These are phyloP conservation scores for Peronospora belbahrii DNA, from an alignment of 352 stramenopile species.

Conservation along the genomic window DNA sequence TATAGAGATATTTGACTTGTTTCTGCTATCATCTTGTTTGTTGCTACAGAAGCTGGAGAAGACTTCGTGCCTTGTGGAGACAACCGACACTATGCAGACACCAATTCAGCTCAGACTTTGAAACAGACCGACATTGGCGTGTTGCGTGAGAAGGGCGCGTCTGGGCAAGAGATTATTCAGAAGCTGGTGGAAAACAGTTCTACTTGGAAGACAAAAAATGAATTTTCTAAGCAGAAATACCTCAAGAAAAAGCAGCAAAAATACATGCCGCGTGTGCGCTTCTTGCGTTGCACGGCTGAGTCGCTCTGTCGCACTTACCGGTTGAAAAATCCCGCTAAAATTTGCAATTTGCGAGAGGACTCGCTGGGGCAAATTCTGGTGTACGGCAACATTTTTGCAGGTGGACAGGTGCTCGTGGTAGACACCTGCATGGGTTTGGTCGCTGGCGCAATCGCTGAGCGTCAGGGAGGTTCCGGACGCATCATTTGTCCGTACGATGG, in stretches of 20 bases:
- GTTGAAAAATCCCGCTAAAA: slow-evolving; percentile 85
- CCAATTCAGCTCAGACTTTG: slow-evolving; percentile 80
- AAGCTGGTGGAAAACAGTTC: slow-evolving; percentile 92
- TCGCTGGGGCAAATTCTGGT: slow-evolving; percentile 90
- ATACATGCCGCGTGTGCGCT: slow-evolving; percentile 83
- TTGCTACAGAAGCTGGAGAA: slow-evolving; percentile 59
- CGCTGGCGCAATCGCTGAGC: slow-evolving; percentile 83
- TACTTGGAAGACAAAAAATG: slow-evolving; percentile 92
- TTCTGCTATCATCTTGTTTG: background rate
- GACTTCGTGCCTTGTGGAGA: slow-evolving; percentile 65
- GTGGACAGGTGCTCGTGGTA: slow-evolving; percentile 85
- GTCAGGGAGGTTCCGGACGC: slow-evolving; percentile 54
- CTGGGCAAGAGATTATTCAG: slow-evolving; percentile 85
- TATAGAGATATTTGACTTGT: no score
- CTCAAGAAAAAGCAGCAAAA: slow-evolving; percentile 93
- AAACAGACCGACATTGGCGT: slow-evolving; percentile 56
- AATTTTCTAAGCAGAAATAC: slow-evolving; percentile 96
- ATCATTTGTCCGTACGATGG: slow-evolving; percentile 70
- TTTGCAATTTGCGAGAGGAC: slow-evolving; percentile 89
- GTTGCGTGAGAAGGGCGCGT: slow-evolving; percentile 60
- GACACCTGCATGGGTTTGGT: slow-evolving; percentile 91
- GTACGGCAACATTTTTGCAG: slow-evolving; percentile 89
- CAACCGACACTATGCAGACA: slow-evolving; percentile 81
- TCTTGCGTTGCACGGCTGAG: slow-evolving; percentile 82
- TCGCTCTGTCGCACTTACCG: slow-evolving; percentile 87